phyloP scores from a whole-genome alignment of 805 yeast genomes.

The Jamesozyma gamospora region DNA sequence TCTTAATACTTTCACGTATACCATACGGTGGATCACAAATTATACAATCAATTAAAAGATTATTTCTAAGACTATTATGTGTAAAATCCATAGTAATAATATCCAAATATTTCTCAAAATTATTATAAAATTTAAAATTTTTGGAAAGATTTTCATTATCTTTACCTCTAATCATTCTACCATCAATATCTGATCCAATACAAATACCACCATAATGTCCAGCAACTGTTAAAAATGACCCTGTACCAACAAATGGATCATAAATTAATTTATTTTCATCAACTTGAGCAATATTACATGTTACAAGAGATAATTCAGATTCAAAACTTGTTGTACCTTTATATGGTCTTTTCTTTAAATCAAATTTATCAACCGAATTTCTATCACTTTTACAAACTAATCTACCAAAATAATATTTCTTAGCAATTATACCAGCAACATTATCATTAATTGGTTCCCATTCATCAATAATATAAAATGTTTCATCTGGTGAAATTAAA shows the following conservation, averaged over 20 bases:
- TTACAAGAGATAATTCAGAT: slow-evolving; percentile 79
- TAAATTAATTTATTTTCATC: slow-evolving; percentile 56
- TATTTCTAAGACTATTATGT: slow-evolving; percentile 64
- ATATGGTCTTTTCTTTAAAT: slow-evolving; percentile 69
- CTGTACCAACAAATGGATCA: slow-evolving; percentile 97
- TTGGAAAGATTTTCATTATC: slow-evolving; percentile 32
- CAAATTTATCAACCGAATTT: slow-evolving; percentile 62
- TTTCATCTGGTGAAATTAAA: slow-evolving; percentile 66
- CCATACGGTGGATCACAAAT: slow-evolving; percentile 98
- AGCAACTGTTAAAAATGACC: slow-evolving; percentile 84
- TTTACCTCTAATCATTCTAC: slow-evolving; percentile 62
- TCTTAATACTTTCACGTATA: slow-evolving; percentile 88
- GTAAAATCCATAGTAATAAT: slow-evolving; percentile 91
- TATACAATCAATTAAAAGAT: slow-evolving; percentile 62
- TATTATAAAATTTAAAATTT: slow-evolving; percentile 69
- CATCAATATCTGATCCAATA: slow-evolving; percentile 86
- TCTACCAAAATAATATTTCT: slow-evolving; percentile 64
- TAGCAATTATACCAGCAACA: slow-evolving; percentile 40
- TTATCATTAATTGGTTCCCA: slow-evolving; percentile 42
- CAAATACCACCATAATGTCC: slow-evolving; percentile 73
- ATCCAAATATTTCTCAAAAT: slow-evolving; percentile 52
- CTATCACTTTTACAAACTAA: slow-evolving; percentile 55
- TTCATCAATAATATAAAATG: slow-evolving; percentile 66
- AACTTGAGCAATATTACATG: slow-evolving; percentile 80
- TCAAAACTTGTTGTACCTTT: slow-evolving; percentile 97